phyloP scores from a whole-genome alignment of 2,329 filamentous ascomycete genomes.

The Juglanconis sp. region DNA sequence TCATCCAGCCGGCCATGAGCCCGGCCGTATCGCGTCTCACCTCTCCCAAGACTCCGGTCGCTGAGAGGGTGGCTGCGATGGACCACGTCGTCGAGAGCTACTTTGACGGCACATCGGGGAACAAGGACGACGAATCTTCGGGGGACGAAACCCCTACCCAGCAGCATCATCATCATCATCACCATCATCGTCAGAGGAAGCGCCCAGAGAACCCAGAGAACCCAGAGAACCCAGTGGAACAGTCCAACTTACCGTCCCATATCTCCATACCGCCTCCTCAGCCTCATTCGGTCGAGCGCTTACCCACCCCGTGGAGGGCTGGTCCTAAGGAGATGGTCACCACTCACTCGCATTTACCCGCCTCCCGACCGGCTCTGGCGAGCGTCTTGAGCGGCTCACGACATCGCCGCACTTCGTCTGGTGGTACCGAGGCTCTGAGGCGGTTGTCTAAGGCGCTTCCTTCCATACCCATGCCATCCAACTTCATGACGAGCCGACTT shows the following conservation, averaged over 20 bases:
- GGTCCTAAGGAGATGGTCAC: constrained; percentile 37
- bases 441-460: constrained; percentile 55
- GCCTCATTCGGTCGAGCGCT: constrained; percentile 17
- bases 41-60: constrained; percentile 51
- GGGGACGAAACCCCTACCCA: constrained; percentile 8
- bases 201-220: not conserved
- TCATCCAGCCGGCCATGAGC: constrained; percentile 59
- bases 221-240: not conserved
- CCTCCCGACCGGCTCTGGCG: constrained; percentile 37
- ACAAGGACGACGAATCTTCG: constrained; percentile 11
- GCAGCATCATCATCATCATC: not conserved
- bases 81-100: constrained; percentile 37
- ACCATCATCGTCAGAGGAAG: not conserved
- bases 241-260: not conserved
- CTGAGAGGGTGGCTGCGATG: constrained; percentile 56
- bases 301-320: constrained; percentile 39
- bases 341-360: constrained; percentile 16
- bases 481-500: constrained; percentile 34
- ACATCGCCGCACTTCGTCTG: constrained; percentile 50
- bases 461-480: constrained; percentile 46
- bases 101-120: constrained; percentile 26
- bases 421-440: constrained; percentile 55
- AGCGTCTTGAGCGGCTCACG: constrained; percentile 45
- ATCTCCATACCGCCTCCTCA: constrained; percentile 12
- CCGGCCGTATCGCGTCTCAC: constrained; percentile 53